Evolutionary conservation across 2,329 filamentous ascomycete species (phyloP), one percentile per base, ranked within the genome.

Genomic region (Colletotrichum kahawae): DNA sequence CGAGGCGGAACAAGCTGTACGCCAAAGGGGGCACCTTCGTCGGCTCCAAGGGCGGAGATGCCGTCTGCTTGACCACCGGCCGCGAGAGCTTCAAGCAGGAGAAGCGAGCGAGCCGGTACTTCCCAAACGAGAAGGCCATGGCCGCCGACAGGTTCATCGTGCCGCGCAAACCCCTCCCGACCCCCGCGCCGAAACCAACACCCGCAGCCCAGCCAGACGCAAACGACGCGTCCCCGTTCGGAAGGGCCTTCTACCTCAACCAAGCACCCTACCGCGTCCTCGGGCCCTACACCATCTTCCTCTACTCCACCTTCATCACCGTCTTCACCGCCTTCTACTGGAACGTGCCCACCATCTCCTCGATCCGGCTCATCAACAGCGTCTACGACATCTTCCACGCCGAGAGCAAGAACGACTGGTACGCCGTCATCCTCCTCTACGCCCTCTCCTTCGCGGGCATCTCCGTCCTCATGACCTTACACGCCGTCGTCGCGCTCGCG

Each of bases 191-290:
- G 69, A 78, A 38, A 67, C 18, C 38, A 48, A 57, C 33, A 51
- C 24, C 36, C 29, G 2, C 16, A 4, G 63, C 13, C 27, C 33
- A 70, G 18, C 7, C 51, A 24, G 51, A 65, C 10, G 14, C 18
- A 12, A 54, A 65, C 48, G 77, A 78, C 24, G 77, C 82, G 8
- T 84, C 84, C 4, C 89, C 90, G 1, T 91, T 92, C 76, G 89
- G 89, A 34, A 85, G 88, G 12, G 89, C 90, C 3, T 91, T 91
- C 80, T 91, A 91, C 81, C 82, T 87, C 60, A 83, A 84, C 21
- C 81, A 87, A 63, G 88, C 89, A 3, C 83, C 87, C 2, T 91
- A 90, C 82, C 82, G 83, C 56, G 89, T 91, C 29, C 81, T 89
- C 56, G 84, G 86, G 3, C 86, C 85, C 13, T 83, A 84, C 69